Evolutionary conservation across 257 asterid genomes (phyloP).

Genomic region (Rauvolfia tetraphylla): DNA sequence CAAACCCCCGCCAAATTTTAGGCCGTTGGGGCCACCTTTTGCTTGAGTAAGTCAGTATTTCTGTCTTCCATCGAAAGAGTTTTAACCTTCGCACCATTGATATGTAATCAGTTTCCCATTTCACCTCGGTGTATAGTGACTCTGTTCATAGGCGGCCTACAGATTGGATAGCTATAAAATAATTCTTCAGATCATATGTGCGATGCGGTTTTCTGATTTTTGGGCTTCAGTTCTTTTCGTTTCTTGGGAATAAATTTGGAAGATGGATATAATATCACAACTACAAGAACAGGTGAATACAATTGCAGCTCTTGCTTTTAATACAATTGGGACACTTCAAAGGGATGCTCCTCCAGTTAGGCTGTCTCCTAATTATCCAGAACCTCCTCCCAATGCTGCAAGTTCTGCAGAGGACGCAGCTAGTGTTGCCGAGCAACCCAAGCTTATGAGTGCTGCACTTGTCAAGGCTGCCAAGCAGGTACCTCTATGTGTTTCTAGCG

Average conservation of each 20-base stretch:
- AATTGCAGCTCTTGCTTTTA: constrained; percentile 69
- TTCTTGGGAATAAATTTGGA: not conserved
- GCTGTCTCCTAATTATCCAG: constrained; percentile 80
- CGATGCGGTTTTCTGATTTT: not conserved
- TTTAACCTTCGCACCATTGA: not conserved
- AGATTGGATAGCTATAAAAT: not conserved
- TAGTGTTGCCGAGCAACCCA: constrained; percentile 69
- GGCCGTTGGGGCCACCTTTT: not conserved
- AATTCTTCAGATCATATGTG: not conserved
- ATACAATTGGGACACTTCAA: constrained; percentile 83
- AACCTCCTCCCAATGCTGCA: constrained; percentile 56
- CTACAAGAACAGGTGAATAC: constrained; percentile 79
- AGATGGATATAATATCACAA: constrained; percentile 85
- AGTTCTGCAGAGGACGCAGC: constrained; percentile 48
- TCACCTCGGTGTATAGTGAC: not conserved
- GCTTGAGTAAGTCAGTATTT: not conserved
- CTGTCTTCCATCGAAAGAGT: not conserved
- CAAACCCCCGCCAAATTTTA: not conserved
- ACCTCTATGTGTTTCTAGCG: not conserved
- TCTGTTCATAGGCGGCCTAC: not conserved
- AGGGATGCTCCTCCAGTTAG: constrained; percentile 92
- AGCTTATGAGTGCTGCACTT: constrained; percentile 66
- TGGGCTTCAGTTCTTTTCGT: not conserved
- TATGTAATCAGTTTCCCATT: not conserved
- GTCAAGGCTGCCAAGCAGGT: constrained; percentile 77